These are phyloP conservation scores for Talaromyces sp. DNA, from an alignment of 2,329 filamentous ascomycete species.

Conservation along the genomic window DNA sequence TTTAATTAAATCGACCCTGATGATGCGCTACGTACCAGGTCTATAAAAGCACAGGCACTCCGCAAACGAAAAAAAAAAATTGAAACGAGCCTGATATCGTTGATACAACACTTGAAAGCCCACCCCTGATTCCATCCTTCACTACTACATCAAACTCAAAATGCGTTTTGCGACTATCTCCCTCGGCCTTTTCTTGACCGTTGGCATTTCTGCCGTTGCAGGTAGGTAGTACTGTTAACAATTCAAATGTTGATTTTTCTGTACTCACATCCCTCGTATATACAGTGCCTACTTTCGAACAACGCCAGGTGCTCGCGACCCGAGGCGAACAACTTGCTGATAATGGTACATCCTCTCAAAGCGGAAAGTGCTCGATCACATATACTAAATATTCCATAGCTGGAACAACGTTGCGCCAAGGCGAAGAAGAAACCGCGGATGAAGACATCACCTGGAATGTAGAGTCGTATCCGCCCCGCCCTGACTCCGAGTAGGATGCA, in stretches of 20 bases:
- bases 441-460: constrained; percentile 7
- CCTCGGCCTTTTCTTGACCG: neutral
- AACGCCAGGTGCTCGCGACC: neutral
- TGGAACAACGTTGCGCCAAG: neutral
- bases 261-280: neutral
- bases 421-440: neutral
- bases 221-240: neutral
- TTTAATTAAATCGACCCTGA: neutral
- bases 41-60: neutral
- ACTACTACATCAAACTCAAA: neutral
- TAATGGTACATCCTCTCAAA: neutral
- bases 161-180: neutral
- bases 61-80: neutral
- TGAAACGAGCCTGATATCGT: too few relatives aligned
- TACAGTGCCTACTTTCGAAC: neutral
- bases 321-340: neutral
- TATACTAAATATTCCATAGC: neutral
- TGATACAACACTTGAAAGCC: neutral
- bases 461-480: neutral
- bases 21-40: neutral
- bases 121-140: neutral
- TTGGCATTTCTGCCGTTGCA: neutral
- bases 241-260: neutral
- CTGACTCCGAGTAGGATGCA: neutral
- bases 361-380: too few relatives aligned